Base-by-base conservation (phyloP, 768 basidiomycete genomes). In the Boletellus ananas region DNA sequence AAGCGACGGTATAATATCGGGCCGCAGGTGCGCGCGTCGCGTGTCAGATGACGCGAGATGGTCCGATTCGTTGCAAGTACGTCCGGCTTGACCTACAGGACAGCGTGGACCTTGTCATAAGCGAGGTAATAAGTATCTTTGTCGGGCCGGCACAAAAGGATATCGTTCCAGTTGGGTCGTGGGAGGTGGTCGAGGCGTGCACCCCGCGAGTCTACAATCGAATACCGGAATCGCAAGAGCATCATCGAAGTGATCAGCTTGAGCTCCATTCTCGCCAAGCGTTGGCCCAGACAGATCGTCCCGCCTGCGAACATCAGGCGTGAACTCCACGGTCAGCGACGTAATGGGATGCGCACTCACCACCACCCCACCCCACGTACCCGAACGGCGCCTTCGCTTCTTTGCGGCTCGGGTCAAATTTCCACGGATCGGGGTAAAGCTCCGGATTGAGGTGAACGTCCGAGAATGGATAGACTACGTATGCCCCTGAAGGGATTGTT, bases 311-410 rank as follows among this genome's bases (percentile, higher is more conserved):
- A 47, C 17, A 42, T n/a, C 25, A 33, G 20, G 23, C n/a, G 34
- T 58, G 42, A 55, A 37, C 36, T 35, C 58, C 47, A 43, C 37
- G 18, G 50, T 43, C 34, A 54, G 29, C 43, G 47, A 56, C 56
- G 53, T 62, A 60, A 61, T 55, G 45, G 41, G 47, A 31, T 51
- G 56, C 43, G 56, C 44, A 75, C 81, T 61, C 63, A 90, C 87
- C 87, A 71, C 80, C 85, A 52, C 87, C 87, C 87, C 86, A 90
- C 31, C 86, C 87, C 43, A 89, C 74, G 62, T 84, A 89, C 47
- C 76, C 70, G 66, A 80, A 81, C 50, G 77, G 78, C 51, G 72
- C 68, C 67, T 67, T 76, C 69, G 57, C 72, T 68, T 66, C 81
- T 72, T 60, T 71, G 51, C 76, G 70, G 43, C 54, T 63, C 39